A percentile compares a stretch with the other conserved stretches of the same genome.
Conservation (phyloP, 169 alveolate species). For the Perkinsus olseni region DNA sequence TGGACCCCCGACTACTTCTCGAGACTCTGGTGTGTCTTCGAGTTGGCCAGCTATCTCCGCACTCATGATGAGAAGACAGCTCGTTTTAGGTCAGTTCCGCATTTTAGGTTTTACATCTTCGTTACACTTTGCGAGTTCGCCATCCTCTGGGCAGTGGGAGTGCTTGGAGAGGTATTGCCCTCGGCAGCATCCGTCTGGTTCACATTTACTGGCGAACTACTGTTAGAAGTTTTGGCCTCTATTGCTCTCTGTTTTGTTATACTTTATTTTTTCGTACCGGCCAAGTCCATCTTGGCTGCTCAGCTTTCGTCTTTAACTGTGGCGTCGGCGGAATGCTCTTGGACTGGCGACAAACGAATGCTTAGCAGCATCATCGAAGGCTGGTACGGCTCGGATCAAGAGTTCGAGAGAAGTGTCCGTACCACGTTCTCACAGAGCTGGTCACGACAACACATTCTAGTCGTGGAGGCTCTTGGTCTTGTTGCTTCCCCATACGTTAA, state of each 20-base stretch:
- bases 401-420: not conserved
- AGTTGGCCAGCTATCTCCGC: not conserved
- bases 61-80: not conserved
- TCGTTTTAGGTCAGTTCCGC: too few species aligned
- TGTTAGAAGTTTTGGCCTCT: not conserved
- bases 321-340: not conserved
- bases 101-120: too few species aligned
- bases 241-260: not conserved
- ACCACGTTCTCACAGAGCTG: not conserved
- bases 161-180: too few species aligned
- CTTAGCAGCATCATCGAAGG: not conserved
- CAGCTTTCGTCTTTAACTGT: not conserved
- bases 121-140: too few species aligned
- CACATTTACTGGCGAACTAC: not conserved
- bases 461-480: not conserved
- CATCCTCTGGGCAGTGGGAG: too few species aligned
- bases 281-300: not conserved
- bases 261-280: not conserved
- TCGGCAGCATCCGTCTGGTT: not conserved
- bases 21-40: not conserved
- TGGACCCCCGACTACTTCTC: not conserved
- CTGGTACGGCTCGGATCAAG: not conserved
- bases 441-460: not conserved
- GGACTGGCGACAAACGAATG: not conserved
- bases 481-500: not conserved